These are phyloP conservation scores for Tolypocladium amazonense DNA, from an alignment of 2,329 filamentous ascomycete genomes.

Conservation along the genomic window DNA sequence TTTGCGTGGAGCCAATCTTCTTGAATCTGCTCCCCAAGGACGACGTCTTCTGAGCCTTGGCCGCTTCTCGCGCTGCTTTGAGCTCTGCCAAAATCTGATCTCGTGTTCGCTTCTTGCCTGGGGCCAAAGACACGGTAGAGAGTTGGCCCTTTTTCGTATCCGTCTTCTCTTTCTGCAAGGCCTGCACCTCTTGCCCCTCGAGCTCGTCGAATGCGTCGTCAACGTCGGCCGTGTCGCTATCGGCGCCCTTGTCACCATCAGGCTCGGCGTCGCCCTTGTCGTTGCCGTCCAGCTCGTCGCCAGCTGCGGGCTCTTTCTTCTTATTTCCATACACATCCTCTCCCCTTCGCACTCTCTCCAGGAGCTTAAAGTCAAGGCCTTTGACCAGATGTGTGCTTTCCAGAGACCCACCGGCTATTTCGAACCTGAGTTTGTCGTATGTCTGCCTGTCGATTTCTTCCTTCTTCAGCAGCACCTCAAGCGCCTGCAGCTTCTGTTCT, in stretches of 20 bases:
- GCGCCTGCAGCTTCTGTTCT: slow-evolving; percentile 58
- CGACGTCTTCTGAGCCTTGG: slow-evolving; percentile 41
- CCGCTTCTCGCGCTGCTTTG: slow-evolving; percentile 51
- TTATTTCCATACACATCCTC: slow-evolving; percentile 51
- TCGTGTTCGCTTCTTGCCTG: slow-evolving; percentile 51
- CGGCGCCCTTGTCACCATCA: background rate
- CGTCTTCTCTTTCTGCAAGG: slow-evolving; percentile 37
- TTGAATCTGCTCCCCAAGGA: slow-evolving; percentile 50
- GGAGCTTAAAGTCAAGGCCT: slow-evolving; percentile 75
- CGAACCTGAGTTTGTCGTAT: slow-evolving; percentile 62
- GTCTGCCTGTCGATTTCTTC: slow-evolving; percentile 73
- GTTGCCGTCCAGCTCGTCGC: slow-evolving; percentile 7
- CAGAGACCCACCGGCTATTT: slow-evolving; percentile 76
- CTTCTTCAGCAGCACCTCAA: slow-evolving; percentile 74
- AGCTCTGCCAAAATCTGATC: slow-evolving; percentile 59
- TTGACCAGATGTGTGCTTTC: slow-evolving; percentile 80
- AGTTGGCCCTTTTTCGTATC: slow-evolving; percentile 52
- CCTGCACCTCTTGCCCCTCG: slow-evolving; percentile 42
- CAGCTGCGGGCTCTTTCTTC: slow-evolving; percentile 18
- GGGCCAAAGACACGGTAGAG: slow-evolving; percentile 37
- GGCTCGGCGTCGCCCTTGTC: background rate
- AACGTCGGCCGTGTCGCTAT: slow-evolving; percentile 18
- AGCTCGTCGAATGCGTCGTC: slow-evolving; percentile 58
- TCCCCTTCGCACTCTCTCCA: slow-evolving; percentile 57
- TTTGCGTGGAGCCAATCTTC: slow-evolving; percentile 48